Evolutionary conservation across 495 filamentous ascomycete genomes (phyloP), one percentile per base, ranked within the genome.

Genomic region (Alectoria sarmentosa): DNA sequence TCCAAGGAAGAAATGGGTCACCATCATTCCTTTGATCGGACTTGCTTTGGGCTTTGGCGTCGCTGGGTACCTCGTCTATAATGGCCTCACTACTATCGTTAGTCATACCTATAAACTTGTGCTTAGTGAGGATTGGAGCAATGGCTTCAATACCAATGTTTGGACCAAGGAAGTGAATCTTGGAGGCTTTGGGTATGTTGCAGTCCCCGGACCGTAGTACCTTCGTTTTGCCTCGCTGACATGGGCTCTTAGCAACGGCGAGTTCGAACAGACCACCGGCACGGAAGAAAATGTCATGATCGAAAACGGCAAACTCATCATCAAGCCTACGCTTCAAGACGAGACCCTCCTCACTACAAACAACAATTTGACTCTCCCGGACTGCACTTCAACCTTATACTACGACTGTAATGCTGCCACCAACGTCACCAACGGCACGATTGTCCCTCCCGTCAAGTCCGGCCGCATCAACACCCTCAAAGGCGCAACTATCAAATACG

Each of bases 1-100:
- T 70, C 86, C 89, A 6, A 86, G 82, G 71, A 87, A 92, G 80
- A 92, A 91, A 77, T 92, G 90, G 90, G 86, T 90, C 7, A 90
- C 86, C 28, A 90, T 92, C 63, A 82, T 92, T 38, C 89, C 89
- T 5, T 69, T 90, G 54, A 72, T 89, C 32, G 89, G 90, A 28
- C 78, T 92, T 55, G 26, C 82, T 21, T 57, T 90, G 14, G 90
- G 90, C 30, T 67, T 92, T 54, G 83, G 67, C 6, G 79, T 91
- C 54, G 82, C 86, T 6, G 89, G 79, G 1, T 80, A 90, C 66
- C 70, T 92, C 54, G 77, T 92, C 17, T 92, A 86, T 78, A 83
- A 90, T 65, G 90, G 90, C 11, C 67, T 90, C 23, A 73, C 74
- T 9, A 83, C 80, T 57, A 88, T 93, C 4, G 79, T 85, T 60